A percentile compares a stretch with the other conserved stretches of the same genome.
phyloP scores from a whole-genome alignment of 148 eudicot genomes.

The Rhododendron ovatum region DNA sequence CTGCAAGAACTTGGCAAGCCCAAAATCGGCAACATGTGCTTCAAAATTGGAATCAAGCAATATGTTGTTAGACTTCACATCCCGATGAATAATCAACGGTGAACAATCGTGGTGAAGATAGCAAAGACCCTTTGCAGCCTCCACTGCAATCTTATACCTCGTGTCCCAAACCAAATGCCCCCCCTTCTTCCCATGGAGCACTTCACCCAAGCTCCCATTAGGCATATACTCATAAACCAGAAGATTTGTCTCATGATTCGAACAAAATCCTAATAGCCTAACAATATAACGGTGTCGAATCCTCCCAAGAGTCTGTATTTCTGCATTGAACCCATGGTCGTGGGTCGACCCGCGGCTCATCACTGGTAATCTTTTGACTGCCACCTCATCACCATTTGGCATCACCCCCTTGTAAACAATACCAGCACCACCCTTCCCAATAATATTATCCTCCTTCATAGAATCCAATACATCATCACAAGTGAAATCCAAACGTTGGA shows the following conservation, averaged over 20 bases:
- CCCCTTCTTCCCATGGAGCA: conserved; percentile 93
- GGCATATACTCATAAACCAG: conserved; percentile 97
- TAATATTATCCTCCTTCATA: conserved; percentile 84
- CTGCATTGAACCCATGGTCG: conserved; percentile 95
- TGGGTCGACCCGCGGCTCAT: conserved; percentile 90
- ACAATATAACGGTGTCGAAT: conserved; percentile 90
- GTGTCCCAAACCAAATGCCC: conserved; percentile 91
- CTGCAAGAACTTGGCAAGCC: conserved; percentile 95
- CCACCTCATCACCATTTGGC: conserved; percentile 76
- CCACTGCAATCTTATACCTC: conserved; percentile 84
- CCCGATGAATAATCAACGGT: conserved; percentile 81
- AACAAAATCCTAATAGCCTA: conserved; percentile 79
- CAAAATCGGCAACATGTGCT: conserved; percentile 98
- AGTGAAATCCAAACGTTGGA: conserved; percentile 73
- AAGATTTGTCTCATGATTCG: conserved; percentile 87
- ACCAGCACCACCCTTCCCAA: conserved; percentile 97
- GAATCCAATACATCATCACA: conserved; percentile 79
- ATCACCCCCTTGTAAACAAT: conserved; percentile 82
- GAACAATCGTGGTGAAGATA: conserved; percentile 96
- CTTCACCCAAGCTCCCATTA: conserved; percentile 92
- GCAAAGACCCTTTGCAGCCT: conserved; percentile 89
- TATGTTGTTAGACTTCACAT: conserved; percentile 91
- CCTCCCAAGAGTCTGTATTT: conserved; percentile 89
- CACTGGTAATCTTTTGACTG: conserved; percentile 76
- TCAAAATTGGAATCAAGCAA: conserved; percentile 74